phyloP scores from a whole-genome alignment of 202 grass and related monocot genomes.

The Bolboschoenoplectus hybrid region DNA sequence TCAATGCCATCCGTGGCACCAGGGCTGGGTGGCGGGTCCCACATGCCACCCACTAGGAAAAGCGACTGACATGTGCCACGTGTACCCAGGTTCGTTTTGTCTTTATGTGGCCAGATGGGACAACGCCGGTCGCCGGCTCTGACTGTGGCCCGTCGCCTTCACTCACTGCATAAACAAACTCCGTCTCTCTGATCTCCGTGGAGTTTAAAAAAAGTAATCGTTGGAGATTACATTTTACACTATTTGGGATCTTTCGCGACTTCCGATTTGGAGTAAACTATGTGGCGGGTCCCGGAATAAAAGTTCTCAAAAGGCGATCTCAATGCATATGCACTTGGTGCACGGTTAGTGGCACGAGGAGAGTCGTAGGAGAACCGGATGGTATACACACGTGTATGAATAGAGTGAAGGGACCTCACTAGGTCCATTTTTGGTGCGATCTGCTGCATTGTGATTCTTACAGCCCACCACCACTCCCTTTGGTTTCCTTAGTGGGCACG shows the following conservation, averaged over 20 bases:
- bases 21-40: not conserved
- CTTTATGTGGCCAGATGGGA: constrained; percentile 30
- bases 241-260: not conserved
- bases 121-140: constrained; percentile 34
- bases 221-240: not conserved
- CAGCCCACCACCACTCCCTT: constrained; percentile 21
- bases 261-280: not conserved
- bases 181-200: not conserved
- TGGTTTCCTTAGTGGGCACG: constrained; percentile 17
- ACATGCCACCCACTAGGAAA: constrained; percentile 34
- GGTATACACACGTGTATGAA: not conserved
- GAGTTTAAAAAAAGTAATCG: not conserved
- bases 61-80: constrained; percentile 33
- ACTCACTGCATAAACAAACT: not conserved
- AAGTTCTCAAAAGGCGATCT: too few species aligned
- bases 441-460: constrained; percentile 17
- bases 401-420: constrained; percentile 14
- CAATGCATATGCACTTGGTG: not conserved
- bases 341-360: not conserved
- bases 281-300: not conserved
- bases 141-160: constrained; percentile 7
- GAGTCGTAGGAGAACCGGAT: not conserved
- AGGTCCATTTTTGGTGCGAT: constrained; percentile 21
- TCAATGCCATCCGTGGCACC: not conserved
- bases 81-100: constrained; percentile 15